Base-by-base conservation (phyloP, 2,329 filamentous ascomycete species). In the Cercospora sesami region DNA sequence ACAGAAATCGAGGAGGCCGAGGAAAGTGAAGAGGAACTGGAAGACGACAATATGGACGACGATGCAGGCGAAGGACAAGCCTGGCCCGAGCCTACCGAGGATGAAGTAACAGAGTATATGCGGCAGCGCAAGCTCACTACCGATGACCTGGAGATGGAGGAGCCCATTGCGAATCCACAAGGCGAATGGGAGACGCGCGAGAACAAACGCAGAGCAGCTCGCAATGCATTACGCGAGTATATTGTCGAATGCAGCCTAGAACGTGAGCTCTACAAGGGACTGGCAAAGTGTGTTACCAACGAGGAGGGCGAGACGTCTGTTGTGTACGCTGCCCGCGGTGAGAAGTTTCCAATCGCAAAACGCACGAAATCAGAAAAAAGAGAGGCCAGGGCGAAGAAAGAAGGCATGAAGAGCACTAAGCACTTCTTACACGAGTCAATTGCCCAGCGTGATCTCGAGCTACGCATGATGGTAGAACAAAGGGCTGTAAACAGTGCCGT, bases 221-320 rank as follows among this genome's bases (percentile, higher is more conserved):
- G 61, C 14, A 68, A 68, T 59, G 28, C 48, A 10, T 45, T 68
- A 42, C 63, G 67, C 39, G 60, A 48, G 9, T 55, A 66, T 21
- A 60, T 68, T 18, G 57, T 63, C 3, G 36, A 60, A 42, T 66
- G 63, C 48, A 45, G 65, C 21, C 59, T 63, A 10, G 67, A 66
- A 16, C 31, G 55, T 28, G n/a, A 60, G 51, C 45, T 68, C 28
- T 64, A 66, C 60, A 48, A 48, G 21, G 63, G 67, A 28, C 60
- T 59, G 28, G 67, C 67, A 21, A 66, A 68, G 26, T 68, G 58
- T 61, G 61, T 60, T 12, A 59, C n/a, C 1, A 31, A 59, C 36
- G 60, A 63, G 9, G 39, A 60, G 16, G 66, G 66, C 28, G 42
- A 55, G 36, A 51, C 55, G 16, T 61, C 42, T 36, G 16, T 68